Base-by-base conservation (phyloP, 2,329 filamentous ascomycete species). In the Aspergillus quadrilineatus region DNA sequence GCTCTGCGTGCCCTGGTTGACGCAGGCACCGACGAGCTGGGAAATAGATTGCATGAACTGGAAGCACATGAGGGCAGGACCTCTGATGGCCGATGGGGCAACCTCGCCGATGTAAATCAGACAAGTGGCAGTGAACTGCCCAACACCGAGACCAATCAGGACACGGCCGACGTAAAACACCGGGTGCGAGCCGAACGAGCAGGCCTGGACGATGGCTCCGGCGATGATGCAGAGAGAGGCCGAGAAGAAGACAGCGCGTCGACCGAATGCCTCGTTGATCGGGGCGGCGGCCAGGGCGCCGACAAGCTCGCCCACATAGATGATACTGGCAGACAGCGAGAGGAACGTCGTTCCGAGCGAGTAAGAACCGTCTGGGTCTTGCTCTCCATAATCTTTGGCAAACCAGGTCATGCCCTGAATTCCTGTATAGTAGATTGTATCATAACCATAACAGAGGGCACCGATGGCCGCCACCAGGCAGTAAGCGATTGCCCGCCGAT, bases 291-390 rank as follows among this genome's bases (percentile, higher is more conserved):
- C 36, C 4, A 75, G 58, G 5, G 73, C 68, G 36, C 74, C 73
- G 30, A 73, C 48, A 0, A 74, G 62, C 48, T 76, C 74, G n/a
- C 73, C 74, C 12, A 76, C 69, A 56, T 75, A 73, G 61, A 76
- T 75, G 46, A 70, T 69, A 9, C 71, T 74, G 6, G 73, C 67
- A 3, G 72, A 73, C 12, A 75, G 55, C 6, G 73, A 71, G 22
- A 66, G 63, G 51, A 69, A 69, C 15, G 53, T 55, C 4, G 65
- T 66, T n/a, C 55, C 58, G 4, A 70, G 58, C 8, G 58, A 53
- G 39, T 60, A 62, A 5, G 58, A 46, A 4, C 65, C 65, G 28
- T 64, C 60, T 22, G 57, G 34, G 30, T 50, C 56, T 32, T 64
- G 44, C n/a, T 57, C 56, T 6, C 65, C 66, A 50, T 65, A 69